Percentiles rank a stretch among this genome's conserved stretches.
These are phyloP conservation scores for Casuarina cunninghamiana DNA, from an alignment of 306 rosid genomes.

Conservation along the genomic window DNA sequence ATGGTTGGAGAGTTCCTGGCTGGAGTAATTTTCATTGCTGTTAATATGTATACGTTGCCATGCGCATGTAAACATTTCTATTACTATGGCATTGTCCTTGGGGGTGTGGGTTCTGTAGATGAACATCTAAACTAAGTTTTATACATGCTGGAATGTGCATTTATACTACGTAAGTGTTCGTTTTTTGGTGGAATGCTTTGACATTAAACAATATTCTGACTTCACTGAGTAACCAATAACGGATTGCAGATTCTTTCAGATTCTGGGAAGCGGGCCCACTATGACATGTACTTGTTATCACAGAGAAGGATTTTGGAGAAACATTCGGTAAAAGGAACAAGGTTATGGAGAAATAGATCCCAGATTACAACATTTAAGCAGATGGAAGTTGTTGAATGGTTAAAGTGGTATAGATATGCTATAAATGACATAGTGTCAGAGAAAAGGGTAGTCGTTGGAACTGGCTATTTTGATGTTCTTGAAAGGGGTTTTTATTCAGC, in stretches of 20 bases:
- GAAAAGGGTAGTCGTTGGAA: conserved; percentile 69
- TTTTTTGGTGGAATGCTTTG: conserved; percentile 24
- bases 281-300: conserved; percentile 65
- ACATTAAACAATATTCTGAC: conserved; percentile 31
- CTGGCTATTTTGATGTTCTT: conserved; percentile 73
- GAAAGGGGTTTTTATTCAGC: conserved; percentile 92
- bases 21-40: background rate
- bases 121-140: background rate
- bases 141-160: background rate
- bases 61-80: background rate
- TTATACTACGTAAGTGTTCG: background rate
- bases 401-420: conserved; percentile 76
- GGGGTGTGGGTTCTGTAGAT: background rate
- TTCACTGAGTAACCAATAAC: conserved; percentile 40
- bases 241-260: conserved; percentile 96
- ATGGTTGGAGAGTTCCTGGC: background rate
- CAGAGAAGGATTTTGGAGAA: conserved; percentile 62
- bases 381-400: conserved; percentile 96
- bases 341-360: conserved; percentile 45
- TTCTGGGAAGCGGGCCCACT: conserved; percentile 70
- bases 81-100: background rate
- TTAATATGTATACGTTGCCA: background rate
- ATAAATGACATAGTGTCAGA: conserved; percentile 69
- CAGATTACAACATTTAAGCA: conserved; percentile 45
- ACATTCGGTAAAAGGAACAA: conserved; percentile 39